Evolutionary conservation across 139 green algal species (phyloP).

Genomic region (Mychonastes homosphaera): DNA sequence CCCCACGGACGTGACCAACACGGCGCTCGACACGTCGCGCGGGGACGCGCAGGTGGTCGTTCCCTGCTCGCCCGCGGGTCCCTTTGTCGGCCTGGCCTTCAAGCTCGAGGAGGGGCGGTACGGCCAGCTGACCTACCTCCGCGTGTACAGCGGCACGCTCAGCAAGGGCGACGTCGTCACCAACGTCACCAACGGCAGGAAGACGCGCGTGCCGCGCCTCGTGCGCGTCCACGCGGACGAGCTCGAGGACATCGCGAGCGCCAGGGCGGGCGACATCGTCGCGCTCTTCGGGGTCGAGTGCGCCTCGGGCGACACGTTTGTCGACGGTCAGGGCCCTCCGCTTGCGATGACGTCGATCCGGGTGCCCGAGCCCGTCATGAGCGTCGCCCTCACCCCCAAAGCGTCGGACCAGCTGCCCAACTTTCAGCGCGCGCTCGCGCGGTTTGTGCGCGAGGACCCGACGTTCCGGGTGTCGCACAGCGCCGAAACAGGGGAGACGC

Average conservation of each 20-base stretch:
- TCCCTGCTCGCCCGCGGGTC: constrained; percentile 34
- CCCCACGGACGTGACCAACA: constrained; percentile 54
- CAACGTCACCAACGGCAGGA: constrained; percentile 67
- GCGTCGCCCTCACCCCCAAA: constrained; percentile 79
- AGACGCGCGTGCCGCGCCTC: constrained; percentile 76
- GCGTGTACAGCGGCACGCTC: constrained; percentile 85
- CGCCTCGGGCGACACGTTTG: constrained; percentile 93
- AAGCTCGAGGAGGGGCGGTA: constrained; percentile 98
- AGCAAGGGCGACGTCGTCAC: constrained; percentile 68
- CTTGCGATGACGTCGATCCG: constrained; percentile 86
- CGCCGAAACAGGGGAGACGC: constrained; percentile 68
- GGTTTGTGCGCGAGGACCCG: constrained; percentile 93
- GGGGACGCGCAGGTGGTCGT: constrained; percentile 53
- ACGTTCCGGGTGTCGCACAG: constrained; percentile 78
- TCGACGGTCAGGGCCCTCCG: constrained; percentile 50
- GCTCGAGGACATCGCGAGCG: constrained; percentile 77
- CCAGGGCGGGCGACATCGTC: constrained; percentile 87
- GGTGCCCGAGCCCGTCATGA: constrained; percentile 97
- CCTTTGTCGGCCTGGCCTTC: constrained; percentile 74
- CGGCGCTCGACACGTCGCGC: constrained; percentile 19
- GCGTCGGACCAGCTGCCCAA: constrained; percentile 46
- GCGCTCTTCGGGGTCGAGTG: constrained; percentile 98
- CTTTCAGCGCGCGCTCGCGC: constrained; percentile 60
- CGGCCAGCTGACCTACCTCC: constrained; percentile 96
- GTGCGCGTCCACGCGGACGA: constrained; percentile 88